Evolutionary conservation across 345 rosid genomes (phyloP).

Genomic region (Lepidium sativum): DNA sequence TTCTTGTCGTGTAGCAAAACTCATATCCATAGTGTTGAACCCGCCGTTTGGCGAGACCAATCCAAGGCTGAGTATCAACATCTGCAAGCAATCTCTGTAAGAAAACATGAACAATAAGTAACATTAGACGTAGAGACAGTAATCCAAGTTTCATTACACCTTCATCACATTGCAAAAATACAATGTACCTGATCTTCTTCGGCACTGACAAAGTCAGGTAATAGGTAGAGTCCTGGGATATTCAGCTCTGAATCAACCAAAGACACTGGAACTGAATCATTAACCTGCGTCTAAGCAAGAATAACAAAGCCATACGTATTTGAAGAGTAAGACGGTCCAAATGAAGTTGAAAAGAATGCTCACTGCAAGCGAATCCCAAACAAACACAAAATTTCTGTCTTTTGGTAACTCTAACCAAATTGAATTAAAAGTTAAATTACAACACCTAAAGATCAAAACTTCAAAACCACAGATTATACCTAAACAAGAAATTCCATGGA

Average conservation of each 20-base stretch:
- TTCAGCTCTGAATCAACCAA: slow-evolving; percentile 52
- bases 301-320: neutral
- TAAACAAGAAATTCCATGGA: neutral
- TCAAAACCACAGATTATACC: neutral
- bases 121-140: neutral
- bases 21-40: slow-evolving; percentile 97
- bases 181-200: slow-evolving; percentile 60
- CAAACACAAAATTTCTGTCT: slow-evolving; percentile 1
- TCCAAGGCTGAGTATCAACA: slow-evolving; percentile 74
- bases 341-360: neutral
- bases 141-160: neutral
- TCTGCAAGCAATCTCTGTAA: slow-evolving; percentile 70
- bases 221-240: slow-evolving; percentile 69
- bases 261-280: slow-evolving; percentile 43
- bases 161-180: neutral
- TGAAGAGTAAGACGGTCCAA: neutral
- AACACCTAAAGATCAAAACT: slow-evolving; percentile 13
- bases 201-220: slow-evolving; percentile 52
- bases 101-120: neutral
- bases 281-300: slow-evolving; percentile 26
- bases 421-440: neutral
- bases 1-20: slow-evolving; percentile 73
- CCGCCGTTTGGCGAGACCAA: slow-evolving; percentile 68
- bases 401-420: neutral
- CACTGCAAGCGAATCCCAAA: neutral